Conservation (phyloP, 2,329 filamentous ascomycete species). For the Rutstroemia sydowiana region DNA sequence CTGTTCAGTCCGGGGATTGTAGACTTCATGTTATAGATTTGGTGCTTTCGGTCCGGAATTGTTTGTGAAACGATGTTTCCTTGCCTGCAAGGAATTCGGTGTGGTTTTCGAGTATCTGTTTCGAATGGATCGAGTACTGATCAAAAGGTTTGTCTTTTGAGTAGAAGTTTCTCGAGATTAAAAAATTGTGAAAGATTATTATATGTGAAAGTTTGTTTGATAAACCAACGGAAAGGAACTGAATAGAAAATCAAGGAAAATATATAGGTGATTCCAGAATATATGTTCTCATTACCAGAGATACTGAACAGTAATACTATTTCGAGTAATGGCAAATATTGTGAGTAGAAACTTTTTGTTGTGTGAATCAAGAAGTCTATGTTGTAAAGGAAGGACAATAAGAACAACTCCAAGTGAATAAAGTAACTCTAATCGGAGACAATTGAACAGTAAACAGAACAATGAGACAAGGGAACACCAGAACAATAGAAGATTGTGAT, state of each 20-base stretch:
- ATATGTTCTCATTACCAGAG: constrained; percentile 14
- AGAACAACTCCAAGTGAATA: not conserved
- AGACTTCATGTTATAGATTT: constrained; percentile 6
- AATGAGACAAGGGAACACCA: not conserved
- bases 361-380: not conserved
- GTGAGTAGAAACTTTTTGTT: not conserved
- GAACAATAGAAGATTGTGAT: not conserved
- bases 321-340: constrained; percentile 12
- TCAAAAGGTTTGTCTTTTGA: not conserved
- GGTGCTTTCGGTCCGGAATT: constrained; percentile 5
- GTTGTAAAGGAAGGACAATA: constrained; percentile 1
- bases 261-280: constrained; percentile 17
- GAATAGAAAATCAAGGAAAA: constrained; percentile 7
- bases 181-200: not conserved
- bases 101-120: constrained; percentile 1
- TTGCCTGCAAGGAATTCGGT: constrained; percentile 16
- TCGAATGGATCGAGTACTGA: not conserved
- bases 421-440: not conserved
- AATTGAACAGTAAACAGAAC: not conserved
- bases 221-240: not conserved
- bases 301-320: constrained; percentile 14
- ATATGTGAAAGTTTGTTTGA: not conserved
- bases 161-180: not conserved
- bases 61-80: constrained; percentile 6
- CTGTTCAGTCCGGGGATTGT: not conserved